A percentile compares a stretch with the other conserved stretches of the same genome.
Evolutionary conservation across 2,329 filamentous ascomycete species (phyloP).

Genomic region (Metarhizium anisopliae): DNA sequence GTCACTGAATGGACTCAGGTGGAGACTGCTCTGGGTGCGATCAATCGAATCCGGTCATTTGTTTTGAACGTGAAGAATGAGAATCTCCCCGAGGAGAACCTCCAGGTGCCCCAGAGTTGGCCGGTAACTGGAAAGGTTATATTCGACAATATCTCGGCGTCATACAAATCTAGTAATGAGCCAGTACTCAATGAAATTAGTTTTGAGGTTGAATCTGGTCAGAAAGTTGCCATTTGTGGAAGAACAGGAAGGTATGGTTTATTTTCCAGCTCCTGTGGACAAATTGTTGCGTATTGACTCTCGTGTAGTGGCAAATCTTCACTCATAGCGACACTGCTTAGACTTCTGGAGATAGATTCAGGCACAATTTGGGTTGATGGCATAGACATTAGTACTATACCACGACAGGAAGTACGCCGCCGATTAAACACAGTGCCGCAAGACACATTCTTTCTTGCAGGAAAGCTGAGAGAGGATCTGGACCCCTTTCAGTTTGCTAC

Average conservation of each 20-base stretch:
- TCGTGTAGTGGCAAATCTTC: conserved; percentile 17
- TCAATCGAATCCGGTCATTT: conserved; percentile 19
- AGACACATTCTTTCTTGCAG: conserved; percentile 40
- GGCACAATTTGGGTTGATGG: conserved; percentile 36
- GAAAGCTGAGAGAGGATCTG: conserved; percentile 38
- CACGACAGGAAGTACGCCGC: conserved; percentile 13
- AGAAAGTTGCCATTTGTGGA: conserved; percentile 35
- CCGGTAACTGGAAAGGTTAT: conserved; percentile 16
- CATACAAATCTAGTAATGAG: conserved; percentile 12
- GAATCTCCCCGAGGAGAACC: conserved; percentile 11
- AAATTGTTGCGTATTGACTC: background rate
- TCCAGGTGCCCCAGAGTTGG: conserved; percentile 13
- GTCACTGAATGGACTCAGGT: conserved; percentile 23
- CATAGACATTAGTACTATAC: conserved; percentile 22
- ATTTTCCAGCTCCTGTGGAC: background rate
- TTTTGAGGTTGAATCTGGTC: conserved; percentile 20
- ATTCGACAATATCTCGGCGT: conserved; percentile 19
- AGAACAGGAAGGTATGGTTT: conserved; percentile 22
- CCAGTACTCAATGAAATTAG: conserved; percentile 19
- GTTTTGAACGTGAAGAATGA: conserved; percentile 14
- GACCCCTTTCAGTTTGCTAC: conserved; percentile 34
- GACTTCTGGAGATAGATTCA: conserved; percentile 32
- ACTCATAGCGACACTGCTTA: conserved; percentile 33
- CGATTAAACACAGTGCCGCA: conserved; percentile 38
- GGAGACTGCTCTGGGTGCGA: conserved; percentile 18